Evolutionary conservation across 108 stramenopile species (phyloP).

Genomic region (Stephanodiscus minutulus): DNA sequence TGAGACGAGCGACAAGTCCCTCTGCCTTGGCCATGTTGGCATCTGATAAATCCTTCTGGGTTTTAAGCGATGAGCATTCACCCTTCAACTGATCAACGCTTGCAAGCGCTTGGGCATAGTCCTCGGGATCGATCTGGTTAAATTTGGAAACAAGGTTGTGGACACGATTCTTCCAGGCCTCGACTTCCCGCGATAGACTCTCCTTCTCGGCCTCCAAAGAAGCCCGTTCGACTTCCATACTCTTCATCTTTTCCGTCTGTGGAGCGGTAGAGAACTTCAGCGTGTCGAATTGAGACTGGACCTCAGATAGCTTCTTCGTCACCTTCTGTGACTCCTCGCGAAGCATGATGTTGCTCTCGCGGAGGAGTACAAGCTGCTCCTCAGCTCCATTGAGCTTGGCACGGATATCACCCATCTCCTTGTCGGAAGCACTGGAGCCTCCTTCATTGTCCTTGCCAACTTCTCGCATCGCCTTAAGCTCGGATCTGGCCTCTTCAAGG

Average conservation of each 20-base stretch:
- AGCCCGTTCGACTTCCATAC: constrained; percentile 66
- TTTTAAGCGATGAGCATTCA: constrained; percentile 51
- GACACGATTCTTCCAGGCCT: constrained; percentile 85
- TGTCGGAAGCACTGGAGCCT: constrained; percentile 17
- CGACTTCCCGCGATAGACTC: constrained; percentile 79
- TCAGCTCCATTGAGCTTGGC: constrained; percentile 60
- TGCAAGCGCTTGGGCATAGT: constrained; percentile 72
- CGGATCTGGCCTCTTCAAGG: constrained; percentile 80
- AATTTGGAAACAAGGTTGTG: constrained; percentile 82
- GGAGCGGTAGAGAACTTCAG: constrained; percentile 55
- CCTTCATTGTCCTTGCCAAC: constrained; percentile 21
- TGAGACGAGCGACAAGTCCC: constrained; percentile 57
- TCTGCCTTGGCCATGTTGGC: constrained; percentile 67
- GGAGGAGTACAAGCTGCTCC: constrained; percentile 69
- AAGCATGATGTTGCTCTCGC: constrained; percentile 80
- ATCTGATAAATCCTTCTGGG: constrained; percentile 61
- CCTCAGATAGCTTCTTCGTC: constrained; percentile 35
- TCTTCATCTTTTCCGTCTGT: constrained; percentile 41
- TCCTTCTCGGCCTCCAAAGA: constrained; percentile 76
- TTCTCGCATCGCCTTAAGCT: constrained; percentile 58
- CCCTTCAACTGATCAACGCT: constrained; percentile 58
- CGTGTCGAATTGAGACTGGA: constrained; percentile 46
- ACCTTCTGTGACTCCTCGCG: constrained; percentile 66
- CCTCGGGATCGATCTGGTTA: constrained; percentile 90
- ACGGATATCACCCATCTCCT: constrained; percentile 24